Evolutionary conservation across 371 early-diverging fungal genomes (phyloP).

Genomic region (Mucor saturninus): DNA sequence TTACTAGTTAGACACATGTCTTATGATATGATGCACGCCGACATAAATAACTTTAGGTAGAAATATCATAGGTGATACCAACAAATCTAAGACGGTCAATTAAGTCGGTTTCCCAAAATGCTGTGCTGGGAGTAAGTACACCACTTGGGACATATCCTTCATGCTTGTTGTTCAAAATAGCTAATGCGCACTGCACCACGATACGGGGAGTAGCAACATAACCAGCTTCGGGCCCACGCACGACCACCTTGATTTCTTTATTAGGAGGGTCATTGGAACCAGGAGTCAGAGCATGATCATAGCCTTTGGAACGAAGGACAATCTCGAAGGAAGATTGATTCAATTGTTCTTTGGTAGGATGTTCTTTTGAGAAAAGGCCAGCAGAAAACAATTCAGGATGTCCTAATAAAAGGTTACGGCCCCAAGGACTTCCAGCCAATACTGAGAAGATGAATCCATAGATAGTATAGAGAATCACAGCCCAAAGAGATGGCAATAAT

Average conservation of each 20-base stretch:
- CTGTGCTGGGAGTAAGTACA: conserved; percentile 63
- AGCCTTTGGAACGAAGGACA: conserved; percentile 58
- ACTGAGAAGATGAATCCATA: conserved; percentile 53
- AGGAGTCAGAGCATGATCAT: conserved; percentile 35
- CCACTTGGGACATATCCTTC: conserved; percentile 56
- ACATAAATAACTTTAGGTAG: conserved; percentile 6
- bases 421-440: conserved; percentile 57
- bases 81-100: conserved; percentile 56
- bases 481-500: conserved; percentile 56
- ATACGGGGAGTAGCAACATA: conserved; percentile 68
- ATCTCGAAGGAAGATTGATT: conserved; percentile 60
- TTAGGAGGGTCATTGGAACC: conserved; percentile 39
- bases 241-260: conserved; percentile 49
- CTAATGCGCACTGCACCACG: conserved; percentile 60
- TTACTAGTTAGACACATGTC: background rate
- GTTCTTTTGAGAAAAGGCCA: conserved; percentile 62
- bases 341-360: conserved; percentile 63
- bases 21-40: too few species aligned
- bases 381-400: conserved; percentile 61
- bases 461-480: conserved; percentile 39
- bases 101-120: conserved; percentile 64
- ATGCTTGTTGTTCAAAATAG: conserved; percentile 43
- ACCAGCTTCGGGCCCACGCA: conserved; percentile 67
- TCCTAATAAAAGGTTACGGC: conserved; percentile 60
- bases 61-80: conserved; percentile 58